A percentile compares a stretch with the other conserved stretches of the same genome.
These are phyloP conservation scores for Rhizopogon sp. DNA, from an alignment of 768 basidiomycete species.

Conservation along the genomic window DNA sequence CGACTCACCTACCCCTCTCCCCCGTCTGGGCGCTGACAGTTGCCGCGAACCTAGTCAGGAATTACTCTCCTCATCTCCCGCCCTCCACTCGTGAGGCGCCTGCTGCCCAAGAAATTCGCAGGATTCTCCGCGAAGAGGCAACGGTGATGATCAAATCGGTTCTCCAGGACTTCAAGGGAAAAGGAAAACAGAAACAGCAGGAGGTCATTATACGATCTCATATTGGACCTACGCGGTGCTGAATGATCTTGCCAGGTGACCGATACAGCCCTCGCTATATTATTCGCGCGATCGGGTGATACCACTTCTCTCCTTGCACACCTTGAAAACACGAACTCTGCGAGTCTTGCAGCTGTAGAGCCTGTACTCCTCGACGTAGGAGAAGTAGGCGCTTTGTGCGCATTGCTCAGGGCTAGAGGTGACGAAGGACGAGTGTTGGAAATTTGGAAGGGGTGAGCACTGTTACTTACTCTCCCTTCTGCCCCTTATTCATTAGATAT, in stretches of 20 bases:
- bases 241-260: slow-evolving; percentile 55
- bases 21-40: slow-evolving; percentile 61
- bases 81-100: slow-evolving; percentile 45
- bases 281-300: slow-evolving; percentile 22
- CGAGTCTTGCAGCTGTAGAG: background rate
- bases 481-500: background rate
- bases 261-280: slow-evolving; percentile 31
- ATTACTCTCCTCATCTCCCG: slow-evolving; percentile 83
- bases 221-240: slow-evolving; percentile 54
- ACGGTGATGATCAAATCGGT: slow-evolving; percentile 71
- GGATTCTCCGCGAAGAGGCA: slow-evolving; percentile 59
- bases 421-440: slow-evolving; percentile 18
- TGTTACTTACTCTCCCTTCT: background rate
- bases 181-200: slow-evolving; percentile 47
- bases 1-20: slow-evolving; percentile 22
- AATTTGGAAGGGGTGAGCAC: slow-evolving; percentile 20
- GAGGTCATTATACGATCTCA: slow-evolving; percentile 55
- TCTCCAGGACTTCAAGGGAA: slow-evolving; percentile 62
- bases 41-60: slow-evolving; percentile 83
- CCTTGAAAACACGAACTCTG: background rate
- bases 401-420: slow-evolving; percentile 1
- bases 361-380: background rate
- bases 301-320: slow-evolving; percentile 13
- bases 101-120: slow-evolving; percentile 63
- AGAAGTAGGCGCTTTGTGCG: background rate